phyloP scores from a whole-genome alignment of 192 early-diverging fungal genomes.

The Anaeromyces robustus region DNA sequence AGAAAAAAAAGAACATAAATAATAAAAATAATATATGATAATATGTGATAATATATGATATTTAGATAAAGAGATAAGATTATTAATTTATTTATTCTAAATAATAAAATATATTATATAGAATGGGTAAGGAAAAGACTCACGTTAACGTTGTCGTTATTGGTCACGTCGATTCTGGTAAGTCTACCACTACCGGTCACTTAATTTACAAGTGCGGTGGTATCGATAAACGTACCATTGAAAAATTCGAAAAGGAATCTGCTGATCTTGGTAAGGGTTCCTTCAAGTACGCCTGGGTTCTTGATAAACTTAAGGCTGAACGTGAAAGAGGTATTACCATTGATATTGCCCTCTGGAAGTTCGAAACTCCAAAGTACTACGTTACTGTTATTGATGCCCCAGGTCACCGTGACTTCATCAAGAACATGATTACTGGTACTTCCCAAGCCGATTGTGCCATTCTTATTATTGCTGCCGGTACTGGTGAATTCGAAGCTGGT shows the following conservation, averaged over 20 bases:
- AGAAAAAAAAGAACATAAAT: too few species aligned
- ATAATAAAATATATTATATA: neutral
- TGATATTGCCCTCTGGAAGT: slow-evolving; percentile 93
- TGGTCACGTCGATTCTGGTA: slow-evolving; percentile 99
- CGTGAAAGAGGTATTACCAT: slow-evolving; percentile 99
- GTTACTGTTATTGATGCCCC: slow-evolving; percentile 99
- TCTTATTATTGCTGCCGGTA: slow-evolving; percentile 84
- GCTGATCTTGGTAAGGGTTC: slow-evolving; percentile 98
- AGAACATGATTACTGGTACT: slow-evolving; percentile 97
- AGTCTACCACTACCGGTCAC: slow-evolving; percentile 99
- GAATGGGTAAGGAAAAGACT: slow-evolving; percentile 75
- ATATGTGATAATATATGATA: too few species aligned
- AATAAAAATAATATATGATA: too few species aligned
- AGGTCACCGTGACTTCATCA: slow-evolving; percentile 99
- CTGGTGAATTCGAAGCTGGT: slow-evolving; percentile 89
- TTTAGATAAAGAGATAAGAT: too few species aligned
- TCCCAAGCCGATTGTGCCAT: slow-evolving; percentile 96
- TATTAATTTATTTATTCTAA: neutral
- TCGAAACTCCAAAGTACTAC: slow-evolving; percentile 88
- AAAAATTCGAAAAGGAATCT: slow-evolving; percentile 99
- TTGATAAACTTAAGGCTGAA: slow-evolving; percentile 98
- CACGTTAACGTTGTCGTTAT: slow-evolving; percentile 92
- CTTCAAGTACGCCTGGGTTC: slow-evolving; percentile 99
- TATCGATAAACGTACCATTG: slow-evolving; percentile 99
- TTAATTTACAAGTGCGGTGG: slow-evolving; percentile 99